phyloP scores from a whole-genome alignment of 108 stramenopile genomes.

The Asterionellopsis glacialis region DNA sequence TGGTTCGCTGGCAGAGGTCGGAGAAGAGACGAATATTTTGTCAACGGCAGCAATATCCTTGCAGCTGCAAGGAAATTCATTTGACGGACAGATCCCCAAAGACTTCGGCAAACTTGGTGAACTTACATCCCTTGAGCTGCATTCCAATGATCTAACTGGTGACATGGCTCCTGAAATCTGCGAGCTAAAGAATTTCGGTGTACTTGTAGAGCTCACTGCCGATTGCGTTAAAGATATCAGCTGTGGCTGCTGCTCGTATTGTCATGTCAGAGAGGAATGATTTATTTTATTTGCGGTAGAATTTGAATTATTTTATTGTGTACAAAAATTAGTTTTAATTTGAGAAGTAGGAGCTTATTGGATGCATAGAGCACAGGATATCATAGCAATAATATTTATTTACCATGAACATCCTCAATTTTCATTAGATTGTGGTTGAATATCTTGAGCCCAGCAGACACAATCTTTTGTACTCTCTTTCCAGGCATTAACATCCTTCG shows the following conservation, averaged over 20 bases:
- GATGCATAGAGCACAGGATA: not conserved
- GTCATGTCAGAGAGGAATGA: not conserved
- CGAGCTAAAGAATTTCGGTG: slow-evolving; percentile 11
- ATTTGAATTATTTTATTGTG: not conserved
- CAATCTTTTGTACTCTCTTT: slow-evolving; percentile 57
- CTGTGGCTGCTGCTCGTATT: slow-evolving; percentile 12
- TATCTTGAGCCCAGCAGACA: slow-evolving; percentile 67
- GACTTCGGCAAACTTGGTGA: not conserved
- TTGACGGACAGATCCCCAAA: not conserved
- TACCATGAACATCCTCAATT: not conserved
- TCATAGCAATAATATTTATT: not conserved
- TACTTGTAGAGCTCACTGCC: slow-evolving; percentile 1
- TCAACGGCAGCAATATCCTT: not conserved
- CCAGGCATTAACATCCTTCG: slow-evolving; percentile 87
- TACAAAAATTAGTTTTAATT: not conserved
- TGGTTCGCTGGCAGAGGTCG: too few relatives aligned
- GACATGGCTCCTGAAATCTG: slow-evolving; percentile 23
- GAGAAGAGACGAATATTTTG: not conserved
- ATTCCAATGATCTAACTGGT: slow-evolving; percentile 47
- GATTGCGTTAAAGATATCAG: slow-evolving; percentile 16
- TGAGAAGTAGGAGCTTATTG: not conserved
- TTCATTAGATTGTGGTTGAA: not conserved
- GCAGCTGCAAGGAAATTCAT: not conserved
- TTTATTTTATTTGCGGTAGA: not conserved
- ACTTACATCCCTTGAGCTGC: slow-evolving; percentile 28